Conservation (phyloP, 2,329 filamentous ascomycete genomes). For the Calonectria fujianensis region DNA sequence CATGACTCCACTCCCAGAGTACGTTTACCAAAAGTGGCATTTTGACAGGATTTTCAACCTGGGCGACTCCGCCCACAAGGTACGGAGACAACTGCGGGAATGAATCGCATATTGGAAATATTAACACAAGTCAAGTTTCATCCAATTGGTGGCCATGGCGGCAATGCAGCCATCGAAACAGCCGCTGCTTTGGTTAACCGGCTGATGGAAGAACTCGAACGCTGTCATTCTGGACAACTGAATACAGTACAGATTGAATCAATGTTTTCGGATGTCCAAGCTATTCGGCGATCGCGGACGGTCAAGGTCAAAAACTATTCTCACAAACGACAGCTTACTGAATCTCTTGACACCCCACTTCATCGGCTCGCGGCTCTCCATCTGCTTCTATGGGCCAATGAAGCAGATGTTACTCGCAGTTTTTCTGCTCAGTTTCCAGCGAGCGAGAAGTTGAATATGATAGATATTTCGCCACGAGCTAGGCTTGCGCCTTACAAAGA, state of each 20-base stretch:
- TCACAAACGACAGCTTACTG: slow-evolving; percentile 29
- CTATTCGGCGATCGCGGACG: background rate
- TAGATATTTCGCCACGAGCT: background rate
- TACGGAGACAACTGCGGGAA: background rate
- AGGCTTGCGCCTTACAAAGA: slow-evolving; percentile 25
- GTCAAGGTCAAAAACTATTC: slow-evolving; percentile 22
- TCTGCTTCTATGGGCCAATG: slow-evolving; percentile 14
- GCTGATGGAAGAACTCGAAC: background rate
- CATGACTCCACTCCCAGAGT: slow-evolving; percentile 60
- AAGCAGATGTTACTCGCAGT: slow-evolving; percentile 22
- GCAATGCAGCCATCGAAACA: slow-evolving; percentile 40
- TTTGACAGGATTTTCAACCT: slow-evolving; percentile 62
- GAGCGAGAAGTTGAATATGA: slow-evolving; percentile 27
- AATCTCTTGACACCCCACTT: slow-evolving; percentile 23
- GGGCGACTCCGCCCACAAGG: slow-evolving; percentile 66
- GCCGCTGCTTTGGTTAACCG: slow-evolving; percentile 31
- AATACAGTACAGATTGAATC: background rate
- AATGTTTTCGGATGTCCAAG: slow-evolving; percentile 19
- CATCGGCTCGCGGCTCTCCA: slow-evolving; percentile 6
- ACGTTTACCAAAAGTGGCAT: slow-evolving; percentile 62
- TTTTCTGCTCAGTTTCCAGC: slow-evolving; percentile 29
- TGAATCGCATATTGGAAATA: background rate
- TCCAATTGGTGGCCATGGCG: slow-evolving; percentile 36
- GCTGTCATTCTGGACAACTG: background rate
- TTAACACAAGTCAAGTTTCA: slow-evolving; percentile 20